phyloP scores from a whole-genome alignment of 176 grass and related monocot genomes.

The Bolboschoenus planiculmis region DNA sequence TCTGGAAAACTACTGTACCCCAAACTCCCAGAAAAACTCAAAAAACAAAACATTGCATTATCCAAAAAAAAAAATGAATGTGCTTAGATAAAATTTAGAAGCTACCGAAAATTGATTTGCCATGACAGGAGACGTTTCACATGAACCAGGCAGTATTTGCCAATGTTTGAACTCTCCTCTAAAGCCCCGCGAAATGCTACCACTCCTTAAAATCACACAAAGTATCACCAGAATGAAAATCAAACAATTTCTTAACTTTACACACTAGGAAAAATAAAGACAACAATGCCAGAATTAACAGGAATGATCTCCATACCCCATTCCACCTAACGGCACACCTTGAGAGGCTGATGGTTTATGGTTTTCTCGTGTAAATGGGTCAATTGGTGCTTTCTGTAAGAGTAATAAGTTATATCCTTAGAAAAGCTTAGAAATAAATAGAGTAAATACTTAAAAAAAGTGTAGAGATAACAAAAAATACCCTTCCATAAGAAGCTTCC shows the following conservation, averaged over 20 bases:
- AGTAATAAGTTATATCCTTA: slow-evolving; percentile 30
- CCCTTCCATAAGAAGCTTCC: slow-evolving; percentile 98
- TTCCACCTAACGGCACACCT: slow-evolving; percentile 92
- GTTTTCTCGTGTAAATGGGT: slow-evolving; percentile 84
- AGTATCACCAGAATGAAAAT: slow-evolving; percentile 18
- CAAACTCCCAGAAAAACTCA: background rate
- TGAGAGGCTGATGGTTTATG: slow-evolving; percentile 76
- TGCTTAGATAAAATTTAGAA: background rate
- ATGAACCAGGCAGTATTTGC: slow-evolving; percentile 92
- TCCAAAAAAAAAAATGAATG: background rate
- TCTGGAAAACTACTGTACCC: background rate
- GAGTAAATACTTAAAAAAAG: slow-evolving; percentile 6
- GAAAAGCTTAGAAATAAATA: slow-evolving; percentile 10
- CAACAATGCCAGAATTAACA: slow-evolving; percentile 15
- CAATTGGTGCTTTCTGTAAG: slow-evolving; percentile 93
- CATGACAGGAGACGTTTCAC: slow-evolving; percentile 83
- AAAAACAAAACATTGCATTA: background rate
- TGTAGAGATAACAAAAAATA: slow-evolving; percentile 32
- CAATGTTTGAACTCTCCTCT: slow-evolving; percentile 95
- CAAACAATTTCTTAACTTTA: slow-evolving; percentile 5
- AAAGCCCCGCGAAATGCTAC: slow-evolving; percentile 97
- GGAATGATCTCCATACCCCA: slow-evolving; percentile 57
- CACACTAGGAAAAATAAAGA: background rate
- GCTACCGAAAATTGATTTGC: slow-evolving; percentile 97
- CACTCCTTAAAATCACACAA: slow-evolving; percentile 52